Evolutionary conservation across 257 asterid genomes (phyloP).

Genomic region (Solanum ossicruentum): DNA sequence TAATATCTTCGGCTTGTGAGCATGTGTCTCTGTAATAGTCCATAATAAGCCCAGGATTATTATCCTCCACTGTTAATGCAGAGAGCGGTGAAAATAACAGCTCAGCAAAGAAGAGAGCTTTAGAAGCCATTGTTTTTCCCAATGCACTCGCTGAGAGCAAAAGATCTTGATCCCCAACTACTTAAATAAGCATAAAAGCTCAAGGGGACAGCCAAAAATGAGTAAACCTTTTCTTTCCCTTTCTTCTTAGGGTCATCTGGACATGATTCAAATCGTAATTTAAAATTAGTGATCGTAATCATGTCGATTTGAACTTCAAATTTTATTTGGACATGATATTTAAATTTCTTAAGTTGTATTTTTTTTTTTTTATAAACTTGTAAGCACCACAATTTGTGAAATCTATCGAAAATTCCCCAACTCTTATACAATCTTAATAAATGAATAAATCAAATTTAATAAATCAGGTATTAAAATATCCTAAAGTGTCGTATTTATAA

Average conservation of each 20-base stretch:
- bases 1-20: conserved; percentile 90
- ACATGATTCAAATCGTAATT: not conserved
- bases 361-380: too few relatives aligned
- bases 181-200: not conserved
- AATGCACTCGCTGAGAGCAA: not conserved
- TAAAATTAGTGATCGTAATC: not conserved
- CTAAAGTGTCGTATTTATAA: too few relatives aligned
- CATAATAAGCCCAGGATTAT: conserved; percentile 37
- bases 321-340: not conserved
- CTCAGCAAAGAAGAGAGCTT: conserved; percentile 25
- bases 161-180: not conserved
- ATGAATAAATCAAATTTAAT: too few relatives aligned
- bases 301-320: not conserved
- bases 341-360: too few relatives aligned
- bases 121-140: conserved; percentile 18
- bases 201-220: not conserved
- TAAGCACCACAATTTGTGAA: too few relatives aligned
- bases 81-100: conserved; percentile 19
- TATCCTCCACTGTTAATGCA: conserved; percentile 16
- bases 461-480: too few relatives aligned
- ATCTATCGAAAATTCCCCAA: too few relatives aligned
- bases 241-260: not conserved
- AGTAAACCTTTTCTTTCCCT: not conserved
- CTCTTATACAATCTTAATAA: too few relatives aligned
- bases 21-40: conserved; percentile 71